phyloP scores from a whole-genome alignment of 1,284 basidiomycete species.

The Kwoniella shivajii region DNA sequence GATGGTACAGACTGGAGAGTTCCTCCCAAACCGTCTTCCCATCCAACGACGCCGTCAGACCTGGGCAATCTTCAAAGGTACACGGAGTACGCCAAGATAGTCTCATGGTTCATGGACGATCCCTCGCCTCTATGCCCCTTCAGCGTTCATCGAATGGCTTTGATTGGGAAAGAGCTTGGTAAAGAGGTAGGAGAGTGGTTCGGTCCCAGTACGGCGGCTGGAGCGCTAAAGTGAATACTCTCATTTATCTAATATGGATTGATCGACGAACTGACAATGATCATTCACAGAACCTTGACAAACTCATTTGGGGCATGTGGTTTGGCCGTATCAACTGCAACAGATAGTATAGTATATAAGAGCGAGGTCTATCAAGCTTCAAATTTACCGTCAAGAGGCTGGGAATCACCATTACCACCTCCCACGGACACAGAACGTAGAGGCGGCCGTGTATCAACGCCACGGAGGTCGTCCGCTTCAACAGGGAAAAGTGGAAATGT shows the following conservation, averaged over 20 bases:
- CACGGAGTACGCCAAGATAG: conserved; percentile 74
- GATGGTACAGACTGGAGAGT: conserved; percentile 71
- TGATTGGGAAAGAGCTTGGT: conserved; percentile 90
- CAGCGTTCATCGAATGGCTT: conserved; percentile 92
- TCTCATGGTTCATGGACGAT: conserved; percentile 94
- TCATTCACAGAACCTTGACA: conserved; percentile 66
- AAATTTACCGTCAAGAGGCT: conserved; percentile 54
- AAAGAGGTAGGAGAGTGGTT: conserved; percentile 98
- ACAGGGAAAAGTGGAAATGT: conserved; percentile 2
- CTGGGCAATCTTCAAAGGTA: conserved; percentile 41
- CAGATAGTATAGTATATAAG: conserved; percentile 81
- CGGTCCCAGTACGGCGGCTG: conserved; percentile 93
- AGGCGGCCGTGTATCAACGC: neutral
- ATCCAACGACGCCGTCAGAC: conserved; percentile 23
- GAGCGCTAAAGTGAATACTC: conserved; percentile 78
- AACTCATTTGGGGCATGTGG: conserved; percentile 78
- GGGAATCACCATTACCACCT: conserved; percentile 14
- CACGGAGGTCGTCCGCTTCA: conserved; percentile 5
- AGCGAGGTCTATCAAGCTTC: conserved; percentile 84
- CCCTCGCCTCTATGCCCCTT: conserved; percentile 88
- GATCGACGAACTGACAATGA: neutral
- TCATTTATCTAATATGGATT: neutral
- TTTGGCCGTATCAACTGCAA: conserved; percentile 77
- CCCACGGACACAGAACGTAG: neutral
- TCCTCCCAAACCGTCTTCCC: conserved; percentile 44